Conservation (phyloP, 192 early-diverging fungal species). For the Podila horticola region DNA sequence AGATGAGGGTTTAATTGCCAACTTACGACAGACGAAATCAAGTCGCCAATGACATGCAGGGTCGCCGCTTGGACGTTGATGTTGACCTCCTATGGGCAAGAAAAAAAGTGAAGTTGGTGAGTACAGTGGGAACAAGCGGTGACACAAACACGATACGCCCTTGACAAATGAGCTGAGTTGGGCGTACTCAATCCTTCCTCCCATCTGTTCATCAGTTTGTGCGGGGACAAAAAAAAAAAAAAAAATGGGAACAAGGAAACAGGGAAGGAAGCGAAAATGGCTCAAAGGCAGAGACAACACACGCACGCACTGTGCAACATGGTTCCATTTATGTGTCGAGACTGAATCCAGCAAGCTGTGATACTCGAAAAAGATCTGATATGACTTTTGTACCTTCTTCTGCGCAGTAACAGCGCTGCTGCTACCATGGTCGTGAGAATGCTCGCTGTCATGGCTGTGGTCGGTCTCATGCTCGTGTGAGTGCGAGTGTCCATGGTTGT, state of each 20-base stretch:
- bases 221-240: too few relatives aligned
- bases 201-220: too few relatives aligned
- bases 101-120: too few relatives aligned
- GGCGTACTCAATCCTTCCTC: too few relatives aligned
- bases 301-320: too few relatives aligned
- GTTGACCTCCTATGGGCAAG: slow-evolving; percentile 56
- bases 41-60: slow-evolving; percentile 85
- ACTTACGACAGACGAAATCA: slow-evolving; percentile 73
- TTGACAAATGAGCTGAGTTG: too few relatives aligned
- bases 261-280: too few relatives aligned
- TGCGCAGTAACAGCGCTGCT: slow-evolving; percentile 14
- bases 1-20: background rate
- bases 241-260: background rate
- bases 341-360: too few relatives aligned
- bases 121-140: background rate
- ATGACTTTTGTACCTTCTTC: slow-evolving; percentile 21
- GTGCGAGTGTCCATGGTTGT: slow-evolving; percentile 59
- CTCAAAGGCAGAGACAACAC: too few relatives aligned
- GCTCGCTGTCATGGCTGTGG: slow-evolving; percentile 15
- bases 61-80: slow-evolving; percentile 79
- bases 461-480: slow-evolving; percentile 12
- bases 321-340: too few relatives aligned
- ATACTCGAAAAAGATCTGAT: too few relatives aligned
- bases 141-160: too few relatives aligned
- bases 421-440: slow-evolving; percentile 27